Conservation (phyloP, 2,329 filamentous ascomycete genomes). For the Aschersonia sp. region DNA sequence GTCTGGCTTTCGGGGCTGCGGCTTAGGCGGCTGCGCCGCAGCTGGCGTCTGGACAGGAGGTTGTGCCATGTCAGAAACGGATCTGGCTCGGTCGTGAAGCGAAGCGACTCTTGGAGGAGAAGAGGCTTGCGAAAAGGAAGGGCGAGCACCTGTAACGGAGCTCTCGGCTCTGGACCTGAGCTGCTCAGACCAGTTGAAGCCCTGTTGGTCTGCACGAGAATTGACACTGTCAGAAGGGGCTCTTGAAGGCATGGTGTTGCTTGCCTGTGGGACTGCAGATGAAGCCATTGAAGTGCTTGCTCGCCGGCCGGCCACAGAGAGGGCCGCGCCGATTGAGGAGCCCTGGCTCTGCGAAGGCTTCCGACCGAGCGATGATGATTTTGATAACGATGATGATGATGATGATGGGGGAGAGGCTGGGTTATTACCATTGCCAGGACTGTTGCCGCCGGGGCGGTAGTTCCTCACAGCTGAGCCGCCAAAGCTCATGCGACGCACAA, state of each 20-base stretch:
- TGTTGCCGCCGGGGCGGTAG: slow-evolving; percentile 32
- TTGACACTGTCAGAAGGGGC: slow-evolving; percentile 49
- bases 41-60: slow-evolving; percentile 37
- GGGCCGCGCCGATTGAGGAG: slow-evolving; percentile 17
- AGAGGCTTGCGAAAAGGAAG: slow-evolving; percentile 44
- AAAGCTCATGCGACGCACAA: slow-evolving; percentile 77
- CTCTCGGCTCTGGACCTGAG: slow-evolving; percentile 84
- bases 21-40: slow-evolving; percentile 29
- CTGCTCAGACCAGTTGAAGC: slow-evolving; percentile 95
- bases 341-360: slow-evolving; percentile 14
- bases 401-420: slow-evolving; percentile 23
- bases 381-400: not conserved
- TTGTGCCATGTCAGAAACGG: slow-evolving; percentile 48
- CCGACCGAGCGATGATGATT: slow-evolving; percentile 17
- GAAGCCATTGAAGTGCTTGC: slow-evolving; percentile 17
- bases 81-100: slow-evolving; percentile 53
- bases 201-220: slow-evolving; percentile 60
- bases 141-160: slow-evolving; percentile 41
- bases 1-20: slow-evolving; percentile 60
- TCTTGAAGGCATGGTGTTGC: slow-evolving; percentile 40
- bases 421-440: slow-evolving; percentile 50
- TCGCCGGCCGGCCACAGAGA: slow-evolving; percentile 20
- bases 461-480: slow-evolving; percentile 62
- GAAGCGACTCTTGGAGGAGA: slow-evolving; percentile 19
- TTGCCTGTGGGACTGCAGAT: slow-evolving; percentile 36